Evolutionary conservation across 2,329 filamentous ascomycete species (phyloP).

Genomic region (Golovinomyces cichoracearum): DNA sequence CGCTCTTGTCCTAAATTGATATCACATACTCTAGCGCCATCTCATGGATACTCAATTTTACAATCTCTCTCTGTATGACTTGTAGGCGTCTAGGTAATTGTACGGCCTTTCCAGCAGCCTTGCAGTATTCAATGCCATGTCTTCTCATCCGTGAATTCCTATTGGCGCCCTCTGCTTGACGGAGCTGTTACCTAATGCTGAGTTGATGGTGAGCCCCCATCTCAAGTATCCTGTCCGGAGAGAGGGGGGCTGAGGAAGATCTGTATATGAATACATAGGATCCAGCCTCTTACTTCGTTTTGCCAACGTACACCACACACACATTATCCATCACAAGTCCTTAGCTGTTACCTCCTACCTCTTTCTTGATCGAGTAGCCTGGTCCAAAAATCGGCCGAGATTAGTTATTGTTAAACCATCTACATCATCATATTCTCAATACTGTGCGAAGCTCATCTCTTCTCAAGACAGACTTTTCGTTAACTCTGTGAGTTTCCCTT

Average conservation of each 20-base stretch:
- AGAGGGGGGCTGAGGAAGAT: slow-evolving; percentile 8
- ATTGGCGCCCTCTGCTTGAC: slow-evolving; percentile 11
- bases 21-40: background rate
- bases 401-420: background rate
- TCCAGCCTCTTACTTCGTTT: background rate
- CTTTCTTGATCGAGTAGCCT: background rate
- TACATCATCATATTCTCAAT: background rate
- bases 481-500: too few species aligned
- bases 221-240: background rate
- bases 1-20: background rate
- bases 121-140: slow-evolving; percentile 12
- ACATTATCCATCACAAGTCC: background rate
- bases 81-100: slow-evolving; percentile 5
- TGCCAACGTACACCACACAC: slow-evolving; percentile 6
- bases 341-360: background rate
- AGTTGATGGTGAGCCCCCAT: background rate
- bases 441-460: background rate
- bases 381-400: background rate
- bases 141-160: slow-evolving; percentile 6
- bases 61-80: slow-evolving; percentile 1
- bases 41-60: background rate
- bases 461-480: too few species aligned
- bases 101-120: slow-evolving; percentile 6
- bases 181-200: background rate
- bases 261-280: slow-evolving; percentile 11